Evolutionary conservation across 179 eudicot genomes (phyloP).

Genomic region (Beta macrorhiza): DNA sequence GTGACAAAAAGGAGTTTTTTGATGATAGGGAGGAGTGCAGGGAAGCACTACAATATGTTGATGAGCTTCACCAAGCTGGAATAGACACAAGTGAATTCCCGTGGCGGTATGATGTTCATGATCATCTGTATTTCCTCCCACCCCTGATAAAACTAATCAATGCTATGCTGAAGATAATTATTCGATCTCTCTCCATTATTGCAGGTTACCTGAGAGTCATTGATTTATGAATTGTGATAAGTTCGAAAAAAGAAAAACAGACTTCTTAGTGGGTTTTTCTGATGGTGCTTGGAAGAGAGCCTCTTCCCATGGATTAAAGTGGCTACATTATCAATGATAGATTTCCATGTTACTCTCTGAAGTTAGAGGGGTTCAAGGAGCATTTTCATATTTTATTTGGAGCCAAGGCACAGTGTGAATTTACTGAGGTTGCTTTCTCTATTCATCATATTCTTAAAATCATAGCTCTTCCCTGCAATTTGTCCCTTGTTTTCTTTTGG

Average conservation of each 20-base stretch:
- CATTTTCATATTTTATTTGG: conserved; percentile 9
- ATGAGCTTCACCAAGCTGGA: conserved; percentile 97
- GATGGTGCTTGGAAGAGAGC: conserved; percentile 13
- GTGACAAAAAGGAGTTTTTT: conserved; percentile 75
- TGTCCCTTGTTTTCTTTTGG: neutral
- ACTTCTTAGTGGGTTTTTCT: neutral
- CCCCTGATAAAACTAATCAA: neutral
- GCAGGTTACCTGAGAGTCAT: conserved; percentile 91
- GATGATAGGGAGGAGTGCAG: conserved; percentile 96
- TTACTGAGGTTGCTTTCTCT: conserved; percentile 18
- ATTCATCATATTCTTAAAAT: neutral
- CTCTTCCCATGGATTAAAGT: conserved; percentile 17
- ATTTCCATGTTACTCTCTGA: conserved; percentile 15
- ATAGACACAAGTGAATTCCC: conserved; percentile 99
- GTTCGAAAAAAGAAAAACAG: neutral
- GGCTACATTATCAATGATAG: neutral
- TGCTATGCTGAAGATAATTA: neutral
- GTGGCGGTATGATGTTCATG: conserved; percentile 65
- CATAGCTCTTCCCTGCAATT: neutral
- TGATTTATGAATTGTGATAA: conserved; percentile 30
- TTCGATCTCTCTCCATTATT: conserved; percentile 1
- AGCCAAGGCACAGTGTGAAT: conserved; percentile 7
- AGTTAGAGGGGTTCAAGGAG: conserved; percentile 19
- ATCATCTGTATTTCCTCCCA: neutral
- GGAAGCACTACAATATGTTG: conserved; percentile 94